Conservation (phyloP, 352 stramenopile genomes). For the Phytophthora hibernalis region DNA sequence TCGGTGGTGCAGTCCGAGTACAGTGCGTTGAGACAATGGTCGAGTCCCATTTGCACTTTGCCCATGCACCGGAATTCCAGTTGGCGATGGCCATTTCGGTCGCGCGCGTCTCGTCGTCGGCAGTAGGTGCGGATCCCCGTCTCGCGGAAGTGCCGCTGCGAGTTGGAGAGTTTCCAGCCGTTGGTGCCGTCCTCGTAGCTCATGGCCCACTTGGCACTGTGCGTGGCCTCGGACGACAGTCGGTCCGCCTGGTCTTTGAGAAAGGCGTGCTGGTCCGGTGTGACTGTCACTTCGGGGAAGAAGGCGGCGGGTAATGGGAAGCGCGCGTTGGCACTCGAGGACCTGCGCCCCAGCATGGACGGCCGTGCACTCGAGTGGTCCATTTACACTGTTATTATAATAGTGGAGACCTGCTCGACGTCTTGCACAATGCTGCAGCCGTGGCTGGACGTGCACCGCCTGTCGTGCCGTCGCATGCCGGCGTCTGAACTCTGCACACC, state of each 20-base stretch:
- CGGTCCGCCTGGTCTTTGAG: slow-evolving; percentile 43
- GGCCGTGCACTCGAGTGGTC: slow-evolving; percentile 37
- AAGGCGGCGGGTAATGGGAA: slow-evolving; percentile 57
- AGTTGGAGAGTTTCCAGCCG: slow-evolving; percentile 77
- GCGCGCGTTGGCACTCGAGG: slow-evolving; percentile 23
- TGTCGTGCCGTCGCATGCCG: slow-evolving; percentile 26
- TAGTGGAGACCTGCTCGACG: slow-evolving; percentile 18
- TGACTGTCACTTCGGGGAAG: slow-evolving; percentile 51
- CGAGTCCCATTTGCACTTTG: slow-evolving; percentile 56
- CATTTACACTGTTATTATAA: too few species aligned
- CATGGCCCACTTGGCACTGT: slow-evolving; percentile 63
- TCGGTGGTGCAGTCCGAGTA: slow-evolving; percentile 71
- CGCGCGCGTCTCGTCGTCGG: slow-evolving; percentile 43
- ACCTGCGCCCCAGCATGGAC: slow-evolving; percentile 49
- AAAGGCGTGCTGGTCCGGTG: slow-evolving; percentile 48
- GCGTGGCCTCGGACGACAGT: slow-evolving; percentile 47
- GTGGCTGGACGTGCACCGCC: slow-evolving; percentile 8
- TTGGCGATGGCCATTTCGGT: slow-evolving; percentile 43
- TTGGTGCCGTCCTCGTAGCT: slow-evolving; percentile 62
- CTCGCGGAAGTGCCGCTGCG: slow-evolving; percentile 70
- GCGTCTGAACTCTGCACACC: not conserved
- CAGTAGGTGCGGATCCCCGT: slow-evolving; percentile 71
- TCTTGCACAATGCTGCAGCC: slow-evolving; percentile 17
- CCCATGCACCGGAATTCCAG: slow-evolving; percentile 77
- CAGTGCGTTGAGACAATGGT: slow-evolving; percentile 54